A percentile compares a stretch with the other conserved stretches of the same genome.
Evolutionary conservation across 257 asterid species (phyloP).

Genomic region (Asclepias syriaca): DNA sequence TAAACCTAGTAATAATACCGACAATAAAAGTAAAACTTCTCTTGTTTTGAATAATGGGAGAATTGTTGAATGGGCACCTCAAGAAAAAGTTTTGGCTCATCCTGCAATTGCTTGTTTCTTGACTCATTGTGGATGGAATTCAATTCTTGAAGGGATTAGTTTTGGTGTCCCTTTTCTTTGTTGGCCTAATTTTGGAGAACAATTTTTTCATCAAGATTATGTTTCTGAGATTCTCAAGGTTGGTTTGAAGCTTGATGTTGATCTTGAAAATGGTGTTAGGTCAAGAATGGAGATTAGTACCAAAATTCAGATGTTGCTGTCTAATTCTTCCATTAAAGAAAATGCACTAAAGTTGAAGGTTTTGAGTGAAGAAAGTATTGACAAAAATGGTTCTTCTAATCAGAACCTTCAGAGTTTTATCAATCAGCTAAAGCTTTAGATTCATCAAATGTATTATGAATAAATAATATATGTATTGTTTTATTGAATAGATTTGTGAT

Average conservation of each 20-base stretch:
- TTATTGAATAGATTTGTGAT: not conserved
- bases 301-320: conserved; percentile 22
- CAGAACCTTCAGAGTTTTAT: conserved; percentile 27
- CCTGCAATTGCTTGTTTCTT: conserved; percentile 32
- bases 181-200: conserved; percentile 45
- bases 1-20: conserved; percentile 18
- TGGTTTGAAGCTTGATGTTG: conserved; percentile 29
- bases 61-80: conserved; percentile 42
- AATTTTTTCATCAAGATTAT: conserved; percentile 27
- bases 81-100: conserved; percentile 35
- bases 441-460: no score
- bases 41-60: conserved; percentile 24
- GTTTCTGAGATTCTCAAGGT: conserved; percentile 37
- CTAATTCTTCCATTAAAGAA: conserved; percentile 15
- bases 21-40: not conserved
- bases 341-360: conserved; percentile 38
- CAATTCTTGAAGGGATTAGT: conserved; percentile 30
- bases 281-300: conserved; percentile 31
- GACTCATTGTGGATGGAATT: conserved; percentile 48
- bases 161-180: conserved; percentile 36
- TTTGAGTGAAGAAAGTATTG: conserved; percentile 17
- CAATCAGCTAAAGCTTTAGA: not conserved
- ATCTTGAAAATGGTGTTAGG: conserved; percentile 29
- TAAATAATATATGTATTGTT: no score
- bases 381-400: conserved; percentile 35